Conservation (phyloP, 2,329 filamentous ascomycete genomes). For the Penicillium glabrum region DNA sequence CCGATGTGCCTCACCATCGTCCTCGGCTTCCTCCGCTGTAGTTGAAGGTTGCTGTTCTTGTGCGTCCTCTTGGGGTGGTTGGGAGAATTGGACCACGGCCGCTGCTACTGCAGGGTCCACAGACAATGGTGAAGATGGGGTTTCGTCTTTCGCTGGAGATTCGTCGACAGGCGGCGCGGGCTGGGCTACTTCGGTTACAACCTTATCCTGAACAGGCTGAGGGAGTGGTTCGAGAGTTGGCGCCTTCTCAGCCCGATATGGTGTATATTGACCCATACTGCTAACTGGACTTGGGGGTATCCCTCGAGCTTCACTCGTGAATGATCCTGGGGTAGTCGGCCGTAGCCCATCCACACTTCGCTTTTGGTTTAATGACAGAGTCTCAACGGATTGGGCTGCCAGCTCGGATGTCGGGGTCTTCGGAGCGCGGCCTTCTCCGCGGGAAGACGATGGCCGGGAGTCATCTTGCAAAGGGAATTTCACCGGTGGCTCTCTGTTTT, state of each 20-base stretch:
- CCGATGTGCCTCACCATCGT: conserved; percentile 56
- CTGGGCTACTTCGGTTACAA: conserved; percentile 6
- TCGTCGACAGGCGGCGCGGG: conserved; percentile 21
- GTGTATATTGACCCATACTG: conserved; percentile 27
- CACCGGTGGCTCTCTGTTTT: conserved; percentile 17
- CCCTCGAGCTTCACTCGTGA: conserved; percentile 21
- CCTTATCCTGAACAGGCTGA: conserved; percentile 12
- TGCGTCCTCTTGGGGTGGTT: not conserved
- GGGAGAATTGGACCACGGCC: conserved; percentile 3
- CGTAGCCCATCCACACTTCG: conserved; percentile 28
- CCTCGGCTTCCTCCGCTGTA: conserved; percentile 32
- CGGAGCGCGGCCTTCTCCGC: conserved; percentile 23
- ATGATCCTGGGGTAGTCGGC: conserved; percentile 31
- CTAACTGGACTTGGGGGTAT: conserved; percentile 21
- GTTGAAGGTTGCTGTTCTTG: conserved; percentile 12
- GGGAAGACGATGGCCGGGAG: conserved; percentile 27
- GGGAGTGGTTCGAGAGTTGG: conserved; percentile 21
- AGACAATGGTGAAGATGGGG: conserved; percentile 10
- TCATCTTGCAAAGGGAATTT: conserved; percentile 6
- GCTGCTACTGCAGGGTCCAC: conserved; percentile 16
- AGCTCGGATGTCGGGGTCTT: conserved; percentile 2
- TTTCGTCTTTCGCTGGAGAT: conserved; percentile 12
- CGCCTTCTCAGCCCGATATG: conserved; percentile 31
- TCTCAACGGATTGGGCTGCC: conserved; percentile 3
- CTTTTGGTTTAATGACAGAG: conserved; percentile 12